Evolutionary conservation across 495 filamentous ascomycete genomes (phyloP).

Genomic region (Cercophora sp.): DNA sequence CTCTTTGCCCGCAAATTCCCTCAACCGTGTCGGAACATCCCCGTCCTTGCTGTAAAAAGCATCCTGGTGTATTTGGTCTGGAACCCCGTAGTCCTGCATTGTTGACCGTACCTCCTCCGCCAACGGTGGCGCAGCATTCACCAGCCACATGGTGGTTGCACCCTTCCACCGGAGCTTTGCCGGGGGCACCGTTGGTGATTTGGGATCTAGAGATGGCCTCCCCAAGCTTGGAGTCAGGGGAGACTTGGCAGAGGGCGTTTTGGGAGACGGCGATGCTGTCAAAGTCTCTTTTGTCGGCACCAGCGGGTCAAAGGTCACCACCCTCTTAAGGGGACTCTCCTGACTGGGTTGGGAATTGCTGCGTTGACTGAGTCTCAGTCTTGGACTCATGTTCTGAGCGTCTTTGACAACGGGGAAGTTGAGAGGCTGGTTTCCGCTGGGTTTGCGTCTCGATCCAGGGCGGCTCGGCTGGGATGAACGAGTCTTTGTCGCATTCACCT

Average conservation of each 20-base stretch:
- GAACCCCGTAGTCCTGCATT: conserved; percentile 39
- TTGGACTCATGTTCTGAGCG: conserved; percentile 60
- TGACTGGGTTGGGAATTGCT: conserved; percentile 43
- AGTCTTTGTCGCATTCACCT: too few species aligned
- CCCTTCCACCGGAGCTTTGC: conserved; percentile 19
- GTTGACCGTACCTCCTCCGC: conserved; percentile 37
- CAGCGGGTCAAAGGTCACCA: conserved; percentile 33
- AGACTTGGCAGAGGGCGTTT: not conserved
- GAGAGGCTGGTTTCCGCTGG: conserved; percentile 38
- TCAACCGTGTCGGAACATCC: conserved; percentile 73
- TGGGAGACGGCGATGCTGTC: not conserved
- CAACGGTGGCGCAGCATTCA: conserved; percentile 36
- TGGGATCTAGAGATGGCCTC: not conserved
- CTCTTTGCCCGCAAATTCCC: conserved; percentile 86
- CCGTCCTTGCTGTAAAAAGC: conserved; percentile 81
- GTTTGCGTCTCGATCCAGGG: too few species aligned
- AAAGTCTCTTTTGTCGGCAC: conserved; percentile 15
- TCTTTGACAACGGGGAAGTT: conserved; percentile 79
- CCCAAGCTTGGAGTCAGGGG: too few species aligned
- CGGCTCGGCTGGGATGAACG: too few species aligned
- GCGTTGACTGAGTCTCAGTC: conserved; percentile 61
- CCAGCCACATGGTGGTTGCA: conserved; percentile 21
- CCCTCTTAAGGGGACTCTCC: conserved; percentile 32
- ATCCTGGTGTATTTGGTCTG: conserved; percentile 70
- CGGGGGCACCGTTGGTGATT: not conserved